Conservation (phyloP, 169 alveolate genomes). For the Perkinsus olseni region DNA sequence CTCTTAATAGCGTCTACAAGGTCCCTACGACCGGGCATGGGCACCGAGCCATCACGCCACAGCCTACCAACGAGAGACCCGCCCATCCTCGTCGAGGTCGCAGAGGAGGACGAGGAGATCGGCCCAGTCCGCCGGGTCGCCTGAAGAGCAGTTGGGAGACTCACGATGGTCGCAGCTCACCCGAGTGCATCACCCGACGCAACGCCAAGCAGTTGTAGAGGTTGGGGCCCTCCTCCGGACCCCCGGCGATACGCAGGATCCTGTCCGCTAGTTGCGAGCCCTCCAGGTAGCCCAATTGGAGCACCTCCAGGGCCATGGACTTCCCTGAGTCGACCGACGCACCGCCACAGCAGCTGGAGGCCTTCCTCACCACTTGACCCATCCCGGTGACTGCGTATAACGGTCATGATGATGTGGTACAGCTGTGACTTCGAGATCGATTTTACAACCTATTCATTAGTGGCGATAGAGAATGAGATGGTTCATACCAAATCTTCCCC, state of each 20-base stretch:
- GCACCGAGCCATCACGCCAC: background rate
- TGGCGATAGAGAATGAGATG: no score
- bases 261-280: background rate
- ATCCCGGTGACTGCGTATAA: no score
- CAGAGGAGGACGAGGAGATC: background rate
- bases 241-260: background rate
- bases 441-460: no score
- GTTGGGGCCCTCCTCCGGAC: background rate
- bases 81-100: background rate
- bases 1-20: background rate
- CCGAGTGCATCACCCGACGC: background rate
- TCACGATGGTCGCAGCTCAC: no score
- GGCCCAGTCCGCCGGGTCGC: background rate
- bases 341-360: no score
- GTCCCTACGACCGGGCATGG: background rate
- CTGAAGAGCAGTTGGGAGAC: no score
- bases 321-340: background rate
- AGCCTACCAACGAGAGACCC: background rate
- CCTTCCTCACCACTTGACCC: no score
- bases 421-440: no score
- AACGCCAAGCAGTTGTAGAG: background rate
- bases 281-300: background rate
- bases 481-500: background rate
- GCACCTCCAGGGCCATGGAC: background rate
- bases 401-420: no score